Conservation (phyloP, 2,329 filamentous ascomycete genomes). For the Epichloe scottii region DNA sequence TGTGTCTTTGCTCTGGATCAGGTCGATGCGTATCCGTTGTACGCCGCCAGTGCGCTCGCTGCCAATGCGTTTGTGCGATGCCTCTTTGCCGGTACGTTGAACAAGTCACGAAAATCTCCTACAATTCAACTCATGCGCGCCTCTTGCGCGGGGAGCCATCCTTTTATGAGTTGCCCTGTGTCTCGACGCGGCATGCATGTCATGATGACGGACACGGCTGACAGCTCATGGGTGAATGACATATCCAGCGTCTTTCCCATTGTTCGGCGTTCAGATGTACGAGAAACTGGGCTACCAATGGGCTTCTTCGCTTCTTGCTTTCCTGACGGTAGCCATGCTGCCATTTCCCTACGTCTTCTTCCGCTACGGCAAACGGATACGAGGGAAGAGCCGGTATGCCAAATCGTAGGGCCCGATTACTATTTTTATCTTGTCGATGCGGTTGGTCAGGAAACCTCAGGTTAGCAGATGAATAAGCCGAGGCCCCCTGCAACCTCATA, state of each 20-base stretch:
- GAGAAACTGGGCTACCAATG: conserved; percentile 55
- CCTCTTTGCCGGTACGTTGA: conserved; percentile 51
- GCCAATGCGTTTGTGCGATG: conserved; percentile 74
- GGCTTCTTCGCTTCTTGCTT: conserved; percentile 50
- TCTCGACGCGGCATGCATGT: neutral
- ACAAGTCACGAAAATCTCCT: conserved; percentile 1
- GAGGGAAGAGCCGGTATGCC: conserved; percentile 42
- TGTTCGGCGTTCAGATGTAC: conserved; percentile 68
- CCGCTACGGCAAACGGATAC: conserved; percentile 44
- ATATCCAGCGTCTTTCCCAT: conserved; percentile 53
- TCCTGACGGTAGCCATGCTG: conserved; percentile 48
- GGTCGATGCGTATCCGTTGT: conserved; percentile 65
- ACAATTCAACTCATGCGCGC: neutral
- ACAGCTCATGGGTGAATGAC: neutral
- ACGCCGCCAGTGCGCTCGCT: conserved; percentile 66
- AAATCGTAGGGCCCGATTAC: conserved; percentile 11
- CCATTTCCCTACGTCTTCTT: conserved; percentile 55
- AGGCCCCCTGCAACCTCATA: neutral
- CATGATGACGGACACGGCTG: conserved; percentile 5
- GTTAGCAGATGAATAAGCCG: neutral
- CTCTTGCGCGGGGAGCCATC: neutral
- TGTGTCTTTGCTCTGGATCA: conserved; percentile 13
- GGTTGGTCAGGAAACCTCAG: no score
- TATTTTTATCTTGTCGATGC: neutral
- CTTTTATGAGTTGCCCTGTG: neutral